Evolutionary conservation across 2,329 filamentous ascomycete genomes (phyloP).

Genomic region (Pseudofabraea citricarpa): DNA sequence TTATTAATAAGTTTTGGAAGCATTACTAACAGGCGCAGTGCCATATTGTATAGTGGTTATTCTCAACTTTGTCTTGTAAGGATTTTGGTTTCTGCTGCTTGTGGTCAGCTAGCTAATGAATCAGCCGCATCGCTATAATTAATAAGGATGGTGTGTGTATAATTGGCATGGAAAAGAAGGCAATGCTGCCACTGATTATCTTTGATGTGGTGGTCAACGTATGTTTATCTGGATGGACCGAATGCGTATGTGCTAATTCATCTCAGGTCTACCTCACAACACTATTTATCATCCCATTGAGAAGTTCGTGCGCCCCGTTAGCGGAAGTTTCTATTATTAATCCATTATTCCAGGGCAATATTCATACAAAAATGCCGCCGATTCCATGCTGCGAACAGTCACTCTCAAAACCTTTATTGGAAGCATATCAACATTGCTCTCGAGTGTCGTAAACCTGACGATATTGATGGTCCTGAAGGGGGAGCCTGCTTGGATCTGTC

Average conservation of each 20-base stretch:
- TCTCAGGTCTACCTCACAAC: slow-evolving; percentile 24
- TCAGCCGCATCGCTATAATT: slow-evolving; percentile 41
- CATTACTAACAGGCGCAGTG: slow-evolving; percentile 8
- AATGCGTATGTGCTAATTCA: too few relatives aligned
- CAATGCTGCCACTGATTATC: slow-evolving; percentile 55
- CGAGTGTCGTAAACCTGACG: slow-evolving; percentile 52
- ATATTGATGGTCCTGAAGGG: slow-evolving; percentile 52
- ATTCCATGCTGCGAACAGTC: slow-evolving; percentile 41
- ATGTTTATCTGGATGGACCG: too few relatives aligned
- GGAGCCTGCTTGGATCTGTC: slow-evolving; percentile 58
- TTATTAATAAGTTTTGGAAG: neutral
- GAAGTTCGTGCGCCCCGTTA: slow-evolving; percentile 1
- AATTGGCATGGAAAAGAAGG: slow-evolving; percentile 53
- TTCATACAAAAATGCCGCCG: slow-evolving; percentile 41
- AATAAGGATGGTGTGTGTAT: slow-evolving; percentile 43
- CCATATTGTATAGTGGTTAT: slow-evolving; percentile 14
- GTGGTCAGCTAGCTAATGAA: neutral
- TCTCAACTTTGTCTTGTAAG: slow-evolving; percentile 35
- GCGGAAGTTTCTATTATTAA: too few relatives aligned
- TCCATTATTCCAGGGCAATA: slow-evolving; percentile 36
- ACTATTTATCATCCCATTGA: slow-evolving; percentile 1
- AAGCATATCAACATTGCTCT: slow-evolving; percentile 47
- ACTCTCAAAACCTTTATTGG: slow-evolving; percentile 54
- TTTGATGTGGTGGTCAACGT: slow-evolving; percentile 58
- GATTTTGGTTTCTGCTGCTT: neutral